Evolutionary conservation across 495 filamentous ascomycete species (phyloP).

Genomic region (Penicillium pancosmium): DNA sequence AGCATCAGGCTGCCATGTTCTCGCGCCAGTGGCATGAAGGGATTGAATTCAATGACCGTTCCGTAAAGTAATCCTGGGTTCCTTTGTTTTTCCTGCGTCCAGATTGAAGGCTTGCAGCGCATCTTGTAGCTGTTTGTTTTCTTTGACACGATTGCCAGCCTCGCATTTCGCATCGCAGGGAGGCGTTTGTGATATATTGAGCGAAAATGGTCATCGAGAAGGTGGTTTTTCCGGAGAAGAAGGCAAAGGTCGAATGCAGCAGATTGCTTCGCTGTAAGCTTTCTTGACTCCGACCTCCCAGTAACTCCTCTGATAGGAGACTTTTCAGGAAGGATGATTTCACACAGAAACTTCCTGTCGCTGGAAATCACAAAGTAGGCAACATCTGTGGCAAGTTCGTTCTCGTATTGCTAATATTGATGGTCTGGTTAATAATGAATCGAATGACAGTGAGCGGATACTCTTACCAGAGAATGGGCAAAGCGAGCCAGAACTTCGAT

Average conservation of each 20-base stretch:
- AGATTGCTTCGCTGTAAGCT: constrained; percentile 81
- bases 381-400: constrained; percentile 55
- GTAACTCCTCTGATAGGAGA: constrained; percentile 70
- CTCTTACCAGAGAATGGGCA: constrained; percentile 56
- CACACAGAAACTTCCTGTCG: constrained; percentile 70
- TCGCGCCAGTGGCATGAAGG: constrained; percentile 59
- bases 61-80: constrained; percentile 62
- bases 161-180: constrained; percentile 87
- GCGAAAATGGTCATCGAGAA: constrained; percentile 72
- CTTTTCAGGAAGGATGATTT: constrained; percentile 76
- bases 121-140: constrained; percentile 74
- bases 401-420: constrained; percentile 56
- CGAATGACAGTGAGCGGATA: background rate
- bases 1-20: constrained; percentile 68
- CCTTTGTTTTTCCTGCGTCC: constrained; percentile 58
- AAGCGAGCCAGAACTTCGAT: constrained; percentile 67
- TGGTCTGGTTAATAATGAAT: background rate
- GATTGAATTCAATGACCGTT: constrained; percentile 63
- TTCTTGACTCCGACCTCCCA: constrained; percentile 63
- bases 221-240: constrained; percentile 62
- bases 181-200: constrained; percentile 73
- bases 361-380: constrained; percentile 63
- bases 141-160: constrained; percentile 78
- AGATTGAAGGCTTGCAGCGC: constrained; percentile 77
- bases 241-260: constrained; percentile 88